Percentiles rank a stretch among this genome's conserved stretches.
These are phyloP conservation scores for Ailanthus altissimus DNA, from an alignment of 345 rosid genomes.

Conservation along the genomic window DNA sequence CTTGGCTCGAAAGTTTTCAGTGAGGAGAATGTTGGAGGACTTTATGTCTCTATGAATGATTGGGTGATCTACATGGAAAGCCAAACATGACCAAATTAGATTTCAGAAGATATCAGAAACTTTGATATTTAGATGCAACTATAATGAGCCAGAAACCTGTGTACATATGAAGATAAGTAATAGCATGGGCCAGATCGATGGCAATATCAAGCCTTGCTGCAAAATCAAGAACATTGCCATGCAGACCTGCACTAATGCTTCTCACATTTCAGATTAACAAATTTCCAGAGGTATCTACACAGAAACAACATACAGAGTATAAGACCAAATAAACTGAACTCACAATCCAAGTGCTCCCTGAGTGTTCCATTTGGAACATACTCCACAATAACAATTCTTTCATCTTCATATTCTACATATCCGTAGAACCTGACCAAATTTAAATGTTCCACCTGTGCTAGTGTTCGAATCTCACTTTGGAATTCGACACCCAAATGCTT, in stretches of 20 bases:
- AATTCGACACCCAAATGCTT: conserved; percentile 78
- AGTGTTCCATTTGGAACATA: conserved; percentile 89
- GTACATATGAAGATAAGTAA: conserved; percentile 96
- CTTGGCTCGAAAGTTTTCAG: conserved; percentile 85
- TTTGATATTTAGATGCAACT: neutral
- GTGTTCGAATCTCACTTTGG: conserved; percentile 69
- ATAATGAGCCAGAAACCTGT: conserved; percentile 52
- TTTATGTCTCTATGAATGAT: conserved; percentile 94
- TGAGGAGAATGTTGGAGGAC: conserved; percentile 92
- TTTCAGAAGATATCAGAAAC: conserved; percentile 1
- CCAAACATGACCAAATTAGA: conserved; percentile 16
- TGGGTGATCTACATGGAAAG: conserved; percentile 70
- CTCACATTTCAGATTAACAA: conserved; percentile 13
- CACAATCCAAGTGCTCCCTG: conserved; percentile 89
- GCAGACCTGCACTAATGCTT: conserved; percentile 50
- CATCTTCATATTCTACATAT: conserved; percentile 62
- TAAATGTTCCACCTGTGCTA: conserved; percentile 81
- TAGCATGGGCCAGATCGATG: conserved; percentile 85
- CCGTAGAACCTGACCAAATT: conserved; percentile 81
- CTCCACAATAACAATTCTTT: conserved; percentile 76
- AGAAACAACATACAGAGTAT: neutral
- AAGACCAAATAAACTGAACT: conserved; percentile 28
- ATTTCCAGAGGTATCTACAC: conserved; percentile 7
- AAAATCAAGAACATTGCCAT: conserved; percentile 60
- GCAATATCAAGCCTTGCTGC: conserved; percentile 76